Percentiles rank a stretch among this genome's conserved stretches.
These are phyloP conservation scores for Eutrema salsugineum DNA, from an alignment of 441 rosid species.

Conservation along the genomic window DNA sequence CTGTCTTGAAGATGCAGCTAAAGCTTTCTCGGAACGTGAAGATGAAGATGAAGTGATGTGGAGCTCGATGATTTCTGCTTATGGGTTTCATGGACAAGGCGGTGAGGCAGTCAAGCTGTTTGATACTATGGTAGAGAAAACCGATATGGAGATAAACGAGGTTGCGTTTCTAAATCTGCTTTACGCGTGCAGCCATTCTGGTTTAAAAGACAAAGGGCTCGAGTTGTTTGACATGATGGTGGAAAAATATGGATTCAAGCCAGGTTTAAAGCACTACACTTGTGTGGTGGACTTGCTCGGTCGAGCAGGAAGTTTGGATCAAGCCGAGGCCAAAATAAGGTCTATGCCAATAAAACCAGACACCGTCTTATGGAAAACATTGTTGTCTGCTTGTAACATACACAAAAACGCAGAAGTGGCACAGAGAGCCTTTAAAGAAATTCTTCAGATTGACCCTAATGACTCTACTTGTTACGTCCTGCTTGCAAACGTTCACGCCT, in stretches of 20 bases:
- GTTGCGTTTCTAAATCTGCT: slow-evolving; percentile 81
- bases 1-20: slow-evolving; percentile 70
- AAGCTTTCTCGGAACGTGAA: slow-evolving; percentile 50
- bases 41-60: slow-evolving; percentile 60
- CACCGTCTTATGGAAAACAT: slow-evolving; percentile 80
- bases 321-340: slow-evolving; percentile 72
- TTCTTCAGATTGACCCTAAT: slow-evolving; percentile 60
- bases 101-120: slow-evolving; percentile 63
- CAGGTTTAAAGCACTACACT: slow-evolving; percentile 64
- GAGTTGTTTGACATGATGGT: slow-evolving; percentile 62
- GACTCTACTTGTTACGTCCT: slow-evolving; percentile 84
- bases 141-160: slow-evolving; percentile 49
- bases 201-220: slow-evolving; percentile 73
- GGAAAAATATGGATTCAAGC: slow-evolving; percentile 48
- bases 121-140: slow-evolving; percentile 53
- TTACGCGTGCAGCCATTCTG: slow-evolving; percentile 89
- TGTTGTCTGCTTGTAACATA: slow-evolving; percentile 75
- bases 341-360: slow-evolving; percentile 73
- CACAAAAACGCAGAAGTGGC: slow-evolving; percentile 76
- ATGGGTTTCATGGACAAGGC: slow-evolving; percentile 86
- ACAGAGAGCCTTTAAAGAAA: slow-evolving; percentile 56
- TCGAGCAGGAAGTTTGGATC: slow-evolving; percentile 63
- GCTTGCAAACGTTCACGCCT: slow-evolving; percentile 71
- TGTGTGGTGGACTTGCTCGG: slow-evolving; percentile 88
- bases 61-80: slow-evolving; percentile 86